Conservation (phyloP, 176 grass and related monocot species). For the Elymus sibiricus region DNA sequence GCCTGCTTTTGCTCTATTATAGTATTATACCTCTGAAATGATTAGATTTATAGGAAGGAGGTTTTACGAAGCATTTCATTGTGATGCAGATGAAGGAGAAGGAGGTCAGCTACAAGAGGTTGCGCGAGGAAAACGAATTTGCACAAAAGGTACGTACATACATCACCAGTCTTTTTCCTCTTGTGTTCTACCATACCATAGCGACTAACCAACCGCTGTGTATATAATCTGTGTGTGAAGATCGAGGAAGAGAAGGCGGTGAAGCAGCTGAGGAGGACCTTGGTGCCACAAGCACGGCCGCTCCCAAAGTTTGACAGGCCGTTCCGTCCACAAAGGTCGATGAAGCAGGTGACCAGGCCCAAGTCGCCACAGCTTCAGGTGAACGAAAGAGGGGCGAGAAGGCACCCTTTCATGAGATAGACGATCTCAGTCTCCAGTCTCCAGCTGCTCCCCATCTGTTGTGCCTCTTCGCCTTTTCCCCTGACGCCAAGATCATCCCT, state of each 20-base stretch:
- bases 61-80: slow-evolving; percentile 1
- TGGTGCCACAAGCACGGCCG: slow-evolving; percentile 86
- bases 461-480: background rate
- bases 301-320: slow-evolving; percentile 86
- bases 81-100: slow-evolving; percentile 76
- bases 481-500: slow-evolving; percentile 12
- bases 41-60: background rate
- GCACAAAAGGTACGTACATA: slow-evolving; percentile 52
- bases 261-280: slow-evolving; percentile 80
- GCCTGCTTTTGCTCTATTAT: background rate
- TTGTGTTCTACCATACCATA: background rate
- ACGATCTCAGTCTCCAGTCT: slow-evolving; percentile 34
- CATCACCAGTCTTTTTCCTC: background rate
- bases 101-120: slow-evolving; percentile 73
- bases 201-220: background rate
- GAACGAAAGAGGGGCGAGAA: slow-evolving; percentile 49
- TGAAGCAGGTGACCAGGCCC: slow-evolving; percentile 61
- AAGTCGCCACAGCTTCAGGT: slow-evolving; percentile 75
- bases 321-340: slow-evolving; percentile 80
- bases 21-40: background rate
- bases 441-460: background rate
- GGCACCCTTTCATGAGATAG: slow-evolving; percentile 75
- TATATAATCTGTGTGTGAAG: slow-evolving; percentile 36
- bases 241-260: slow-evolving; percentile 96
- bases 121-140: slow-evolving; percentile 81